These are phyloP conservation scores for Jatropha multifida DNA, from an alignment of 441 rosid species.

Conservation along the genomic window DNA sequence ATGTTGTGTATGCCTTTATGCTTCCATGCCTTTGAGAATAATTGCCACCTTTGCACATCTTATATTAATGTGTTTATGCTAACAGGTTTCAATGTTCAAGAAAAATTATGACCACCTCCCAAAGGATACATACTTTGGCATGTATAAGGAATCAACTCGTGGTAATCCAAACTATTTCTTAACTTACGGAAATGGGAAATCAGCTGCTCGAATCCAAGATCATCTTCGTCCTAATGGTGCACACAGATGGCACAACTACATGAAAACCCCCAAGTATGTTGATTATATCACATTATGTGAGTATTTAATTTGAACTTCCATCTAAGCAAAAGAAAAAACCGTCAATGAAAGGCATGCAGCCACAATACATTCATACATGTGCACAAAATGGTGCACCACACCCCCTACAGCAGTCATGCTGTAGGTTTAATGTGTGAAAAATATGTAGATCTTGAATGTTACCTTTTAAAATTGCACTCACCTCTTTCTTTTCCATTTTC, in stretches of 20 bases:
- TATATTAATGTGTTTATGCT: slow-evolving; percentile 12
- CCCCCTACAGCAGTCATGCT: neutral
- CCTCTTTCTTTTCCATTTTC: neutral
- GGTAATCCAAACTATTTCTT: slow-evolving; percentile 88
- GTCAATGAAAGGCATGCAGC: neutral
- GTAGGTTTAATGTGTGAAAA: neutral
- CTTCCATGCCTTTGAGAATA: neutral
- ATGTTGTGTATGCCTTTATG: neutral
- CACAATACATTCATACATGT: neutral
- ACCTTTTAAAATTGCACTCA: neutral
- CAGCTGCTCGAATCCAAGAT: slow-evolving; percentile 87
- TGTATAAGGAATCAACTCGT: slow-evolving; percentile 79
- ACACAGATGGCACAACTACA: slow-evolving; percentile 97
- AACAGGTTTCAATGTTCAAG: slow-evolving; percentile 90
- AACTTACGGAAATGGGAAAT: slow-evolving; percentile 91
- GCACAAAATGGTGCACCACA: neutral
- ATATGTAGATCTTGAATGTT: neutral
- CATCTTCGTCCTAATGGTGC: slow-evolving; percentile 97
- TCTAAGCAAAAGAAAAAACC: neutral
- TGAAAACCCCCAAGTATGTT: slow-evolving; percentile 71
- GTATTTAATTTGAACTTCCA: neutral
- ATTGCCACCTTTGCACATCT: neutral
- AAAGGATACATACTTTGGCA: slow-evolving; percentile 80
- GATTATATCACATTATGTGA: neutral
- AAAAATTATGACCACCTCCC: slow-evolving; percentile 87